These are phyloP conservation scores for Boletus reticuloceps DNA, from an alignment of 768 basidiomycete genomes.

Conservation along the genomic window DNA sequence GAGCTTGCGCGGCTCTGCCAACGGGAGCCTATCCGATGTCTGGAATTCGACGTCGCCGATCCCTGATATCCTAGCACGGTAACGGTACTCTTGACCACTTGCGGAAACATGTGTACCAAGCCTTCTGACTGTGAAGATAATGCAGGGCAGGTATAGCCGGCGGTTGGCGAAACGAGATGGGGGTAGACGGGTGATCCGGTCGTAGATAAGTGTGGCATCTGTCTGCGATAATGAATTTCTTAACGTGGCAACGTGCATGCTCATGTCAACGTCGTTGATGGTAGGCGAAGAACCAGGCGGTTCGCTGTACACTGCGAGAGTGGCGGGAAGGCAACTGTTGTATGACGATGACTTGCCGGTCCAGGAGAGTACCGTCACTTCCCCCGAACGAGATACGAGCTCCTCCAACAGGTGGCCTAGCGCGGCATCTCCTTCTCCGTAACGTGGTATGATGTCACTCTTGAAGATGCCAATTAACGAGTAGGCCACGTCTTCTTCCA, in stretches of 20 bases:
- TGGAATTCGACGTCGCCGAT: too few relatives aligned
- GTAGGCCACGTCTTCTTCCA: too few relatives aligned
- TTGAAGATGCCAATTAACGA: not conserved
- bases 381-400: too few relatives aligned
- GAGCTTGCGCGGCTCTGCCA: not conserved
- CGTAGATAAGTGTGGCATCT: not conserved
- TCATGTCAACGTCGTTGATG: not conserved
- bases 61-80: too few relatives aligned
- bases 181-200: not conserved
- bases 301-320: not conserved
- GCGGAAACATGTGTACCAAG: not conserved
- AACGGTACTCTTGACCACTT: not conserved
- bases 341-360: not conserved
- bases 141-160: not conserved
- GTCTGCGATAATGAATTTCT: not conserved
- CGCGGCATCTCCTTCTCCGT: slow-evolving; percentile 6
- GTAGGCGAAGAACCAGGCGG: not conserved
- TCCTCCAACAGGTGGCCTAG: slow-evolving; percentile 3
- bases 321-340: slow-evolving; percentile 1
- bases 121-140: not conserved
- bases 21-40: too few relatives aligned
- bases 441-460: not conserved
- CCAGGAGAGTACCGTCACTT: too few relatives aligned
- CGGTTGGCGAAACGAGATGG: too few relatives aligned
- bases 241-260: too few relatives aligned